These are phyloP conservation scores for Spergularia marina DNA, from an alignment of 148 eudicot genomes.

Conservation along the genomic window DNA sequence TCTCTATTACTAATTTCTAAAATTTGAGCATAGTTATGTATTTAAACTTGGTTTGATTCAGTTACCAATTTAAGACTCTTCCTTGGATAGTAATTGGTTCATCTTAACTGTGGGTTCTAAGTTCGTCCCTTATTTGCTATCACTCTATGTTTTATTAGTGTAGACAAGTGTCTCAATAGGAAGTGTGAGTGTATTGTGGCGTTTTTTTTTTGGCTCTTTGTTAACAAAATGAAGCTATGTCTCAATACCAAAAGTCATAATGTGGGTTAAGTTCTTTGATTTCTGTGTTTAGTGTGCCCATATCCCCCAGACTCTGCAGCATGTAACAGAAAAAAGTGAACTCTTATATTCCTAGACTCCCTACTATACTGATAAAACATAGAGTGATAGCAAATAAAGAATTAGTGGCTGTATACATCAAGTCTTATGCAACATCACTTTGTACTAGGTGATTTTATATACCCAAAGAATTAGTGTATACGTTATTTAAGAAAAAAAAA, in stretches of 20 bases:
- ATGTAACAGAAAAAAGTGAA: neutral
- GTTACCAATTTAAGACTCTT: neutral
- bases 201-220: neutral
- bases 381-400: no score
- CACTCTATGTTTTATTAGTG: neutral
- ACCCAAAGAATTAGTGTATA: neutral
- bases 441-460: constrained; percentile 4
- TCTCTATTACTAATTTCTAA: neutral
- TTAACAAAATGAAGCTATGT: neutral
- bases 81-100: neutral
- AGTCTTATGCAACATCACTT: neutral
- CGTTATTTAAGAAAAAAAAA: neutral
- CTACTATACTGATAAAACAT: no score
- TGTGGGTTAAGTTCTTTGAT: neutral
- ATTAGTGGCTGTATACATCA: neutral
- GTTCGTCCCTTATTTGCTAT: neutral
- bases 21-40: neutral
- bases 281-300: neutral
- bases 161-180: neutral
- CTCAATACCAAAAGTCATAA: neutral
- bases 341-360: neutral
- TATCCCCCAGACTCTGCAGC: neutral
- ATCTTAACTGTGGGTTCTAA: neutral
- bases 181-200: neutral
- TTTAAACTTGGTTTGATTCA: neutral